Conservation (phyloP, 1,139 yeast species). For the Suhomyces bribrorum region DNA sequence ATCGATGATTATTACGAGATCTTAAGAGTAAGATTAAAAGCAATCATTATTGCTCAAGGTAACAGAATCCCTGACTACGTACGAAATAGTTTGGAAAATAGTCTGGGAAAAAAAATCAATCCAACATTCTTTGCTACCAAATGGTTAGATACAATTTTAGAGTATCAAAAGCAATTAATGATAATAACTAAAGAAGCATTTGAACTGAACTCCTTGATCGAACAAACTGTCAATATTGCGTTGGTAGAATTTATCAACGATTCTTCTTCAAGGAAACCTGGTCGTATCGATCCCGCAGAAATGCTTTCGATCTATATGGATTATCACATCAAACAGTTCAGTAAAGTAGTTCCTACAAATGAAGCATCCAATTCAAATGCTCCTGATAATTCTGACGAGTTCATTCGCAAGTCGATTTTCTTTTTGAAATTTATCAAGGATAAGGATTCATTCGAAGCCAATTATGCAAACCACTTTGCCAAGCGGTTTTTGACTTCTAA, state of each 20-base stretch:
- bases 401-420: conserved; percentile 56
- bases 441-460: conserved; percentile 84
- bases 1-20: conserved; percentile 56
- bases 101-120: conserved; percentile 17
- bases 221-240: conserved; percentile 59
- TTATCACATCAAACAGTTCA: conserved; percentile 61
- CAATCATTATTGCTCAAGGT: conserved; percentile 47
- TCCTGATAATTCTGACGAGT: conserved; percentile 54
- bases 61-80: conserved; percentile 30
- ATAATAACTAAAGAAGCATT: conserved; percentile 50
- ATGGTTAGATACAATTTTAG: conserved; percentile 68
- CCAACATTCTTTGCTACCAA: conserved; percentile 56
- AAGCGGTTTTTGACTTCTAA: conserved; percentile 69
- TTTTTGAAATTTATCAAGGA: conserved; percentile 74
- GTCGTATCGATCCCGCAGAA: conserved; percentile 59
- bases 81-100: conserved; percentile 19
- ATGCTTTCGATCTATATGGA: conserved; percentile 76
- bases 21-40: conserved; percentile 51
- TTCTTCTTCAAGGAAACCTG: conserved; percentile 4
- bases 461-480: conserved; percentile 87
- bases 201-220: conserved; percentile 49
- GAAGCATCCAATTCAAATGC: conserved; percentile 19
- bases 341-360: conserved; percentile 33
- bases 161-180: conserved; percentile 55
- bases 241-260: conserved; percentile 63